Base-by-base conservation (phyloP, 768 basidiomycete species). In the Mycena polygramma region DNA sequence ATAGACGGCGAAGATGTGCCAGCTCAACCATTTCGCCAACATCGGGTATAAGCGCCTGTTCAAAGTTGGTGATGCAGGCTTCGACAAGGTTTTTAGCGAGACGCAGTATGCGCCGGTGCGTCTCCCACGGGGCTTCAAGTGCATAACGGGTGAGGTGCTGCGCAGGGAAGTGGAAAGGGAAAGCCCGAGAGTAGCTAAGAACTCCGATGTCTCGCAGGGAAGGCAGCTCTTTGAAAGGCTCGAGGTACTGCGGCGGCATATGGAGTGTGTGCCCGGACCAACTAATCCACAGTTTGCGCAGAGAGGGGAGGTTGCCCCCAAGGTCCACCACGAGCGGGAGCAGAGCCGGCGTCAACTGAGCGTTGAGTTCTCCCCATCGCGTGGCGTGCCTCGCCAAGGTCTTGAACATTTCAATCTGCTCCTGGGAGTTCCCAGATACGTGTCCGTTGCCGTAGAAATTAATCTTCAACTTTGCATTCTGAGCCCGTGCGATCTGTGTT, bases 111-210 rank as follows among this genome's bases (percentile, higher is more conserved):
- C 13, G 4, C n/a, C 22, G 9, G 22, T 68, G 66, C 7, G 30
- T 36, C 7, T 53, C n/a, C 66, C 58, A 68, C n/a, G 66, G 59
- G 20, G 15, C 49, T 30, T 61, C 53, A 4, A 68, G n/a, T 7
- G 15, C 10, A 43, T 61, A 55, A 13, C 55, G 24, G 22, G 39
- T 66, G 39, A 66, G 57, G 8, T 58, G 46, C 13, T 53, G 57
- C 8, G 22, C 37, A 3, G 65, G 57, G 15, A 52, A 37, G 9
- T 14, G 37, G 7, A 51, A 17, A 2, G 57, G 49, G 13, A 58
- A 10, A 10, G 7, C 52, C 2, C 20, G 43, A 45, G 20, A 41
- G 37, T 20, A 10, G 37, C 41, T 39, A 26, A 0, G 3, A 1
- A 59, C 1, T 11, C 57, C 39, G 36, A 59, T 48, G 13, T 66